phyloP scores from a whole-genome alignment of 1,284 basidiomycete species.

The Chalciporus piperatoides region DNA sequence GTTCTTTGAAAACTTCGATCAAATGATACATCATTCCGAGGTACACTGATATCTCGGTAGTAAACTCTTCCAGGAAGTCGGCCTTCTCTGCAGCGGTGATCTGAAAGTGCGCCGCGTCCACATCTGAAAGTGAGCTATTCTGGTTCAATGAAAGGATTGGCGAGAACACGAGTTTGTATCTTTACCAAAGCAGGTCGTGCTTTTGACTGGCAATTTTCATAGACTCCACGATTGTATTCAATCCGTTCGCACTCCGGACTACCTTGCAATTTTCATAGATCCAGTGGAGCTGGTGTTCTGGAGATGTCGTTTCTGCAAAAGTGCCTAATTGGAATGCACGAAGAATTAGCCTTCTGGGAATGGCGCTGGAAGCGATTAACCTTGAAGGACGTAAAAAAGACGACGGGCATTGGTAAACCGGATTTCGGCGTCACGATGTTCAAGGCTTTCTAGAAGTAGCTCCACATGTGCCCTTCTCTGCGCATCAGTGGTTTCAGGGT shows the following conservation, averaged over 20 bases:
- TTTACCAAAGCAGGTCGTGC: constrained; percentile 79
- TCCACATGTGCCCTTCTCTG: constrained; percentile 73
- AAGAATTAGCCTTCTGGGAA: constrained; percentile 20
- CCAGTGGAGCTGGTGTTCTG: constrained; percentile 94
- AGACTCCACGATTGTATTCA: constrained; percentile 81
- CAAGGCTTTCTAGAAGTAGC: constrained; percentile 77
- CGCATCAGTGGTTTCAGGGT: constrained; percentile 45
- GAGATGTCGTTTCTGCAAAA: constrained; percentile 87
- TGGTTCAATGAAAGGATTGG: constrained; percentile 4
- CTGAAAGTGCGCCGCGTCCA: constrained; percentile 64
- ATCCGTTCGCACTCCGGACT: constrained; percentile 80
- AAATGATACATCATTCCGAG: constrained; percentile 92
- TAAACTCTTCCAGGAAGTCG: constrained; percentile 82
- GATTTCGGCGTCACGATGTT: constrained; percentile 79
- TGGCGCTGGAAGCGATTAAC: constrained; percentile 37
- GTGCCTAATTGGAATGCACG: constrained; percentile 55
- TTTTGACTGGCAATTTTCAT: constrained; percentile 88
- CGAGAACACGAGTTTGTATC: constrained; percentile 5
- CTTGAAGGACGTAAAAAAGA: constrained; percentile 89
- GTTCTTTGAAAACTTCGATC: constrained; percentile 87
- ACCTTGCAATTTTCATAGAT: constrained; percentile 92
- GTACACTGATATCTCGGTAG: constrained; percentile 88
- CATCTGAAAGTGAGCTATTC: constrained; percentile 65
- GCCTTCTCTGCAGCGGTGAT: constrained; percentile 67
- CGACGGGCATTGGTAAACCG: constrained; percentile 85